These are phyloP conservation scores for Oryza officinalis DNA, from an alignment of 176 grass and related monocot genomes.

Conservation along the genomic window DNA sequence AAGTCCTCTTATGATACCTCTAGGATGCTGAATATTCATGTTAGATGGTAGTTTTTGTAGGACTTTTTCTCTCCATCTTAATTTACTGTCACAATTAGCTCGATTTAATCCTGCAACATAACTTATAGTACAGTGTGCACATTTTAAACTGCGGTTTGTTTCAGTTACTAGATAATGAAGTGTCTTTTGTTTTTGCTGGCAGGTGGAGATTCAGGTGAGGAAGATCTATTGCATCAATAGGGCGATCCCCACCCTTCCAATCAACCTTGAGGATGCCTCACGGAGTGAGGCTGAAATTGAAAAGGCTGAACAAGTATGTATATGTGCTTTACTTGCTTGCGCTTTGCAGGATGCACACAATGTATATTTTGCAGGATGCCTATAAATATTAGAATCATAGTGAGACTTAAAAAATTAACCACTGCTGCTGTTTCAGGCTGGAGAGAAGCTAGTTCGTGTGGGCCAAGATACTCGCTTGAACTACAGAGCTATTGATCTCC, in stretches of 20 bases:
- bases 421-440: conserved; percentile 43
- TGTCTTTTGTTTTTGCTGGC: conserved; percentile 8
- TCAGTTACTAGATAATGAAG: neutral
- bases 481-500: conserved; percentile 64
- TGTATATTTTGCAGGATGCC: too few species aligned
- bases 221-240: conserved; percentile 90
- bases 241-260: conserved; percentile 68
- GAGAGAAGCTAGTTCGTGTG: conserved; percentile 87
- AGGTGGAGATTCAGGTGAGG: conserved; percentile 88
- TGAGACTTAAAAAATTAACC: neutral
- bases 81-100: neutral
- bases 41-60: neutral
- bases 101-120: neutral
- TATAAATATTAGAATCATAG: neutral
- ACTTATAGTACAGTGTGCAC: neutral
- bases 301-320: conserved; percentile 65
- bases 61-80: neutral
- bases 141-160: neutral
- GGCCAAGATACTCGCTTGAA: conserved; percentile 87
- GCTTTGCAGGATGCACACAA: neutral
- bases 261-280: conserved; percentile 84
- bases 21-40: neutral
- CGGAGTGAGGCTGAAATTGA: conserved; percentile 75
- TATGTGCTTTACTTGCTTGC: neutral
- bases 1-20: neutral